These are phyloP conservation scores for Fusarium continuum DNA, from an alignment of 2,329 filamentous ascomycete genomes.

Conservation along the genomic window DNA sequence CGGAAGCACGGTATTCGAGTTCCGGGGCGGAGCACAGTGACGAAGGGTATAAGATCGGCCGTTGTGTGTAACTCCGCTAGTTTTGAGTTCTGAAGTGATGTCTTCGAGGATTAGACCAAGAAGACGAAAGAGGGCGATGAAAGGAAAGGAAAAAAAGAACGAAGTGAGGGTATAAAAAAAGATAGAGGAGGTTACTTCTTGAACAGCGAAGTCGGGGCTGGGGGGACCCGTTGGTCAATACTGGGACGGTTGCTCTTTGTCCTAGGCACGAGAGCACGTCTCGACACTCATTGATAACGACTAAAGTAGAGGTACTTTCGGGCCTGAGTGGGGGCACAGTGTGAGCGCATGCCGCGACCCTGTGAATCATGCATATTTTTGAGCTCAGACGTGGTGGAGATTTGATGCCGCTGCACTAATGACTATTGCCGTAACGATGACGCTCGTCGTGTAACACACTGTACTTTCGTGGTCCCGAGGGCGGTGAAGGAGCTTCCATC, in stretches of 20 bases:
- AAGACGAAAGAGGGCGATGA: background rate
- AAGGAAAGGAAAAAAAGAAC: conserved; percentile 6
- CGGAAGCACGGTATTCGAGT: conserved; percentile 27
- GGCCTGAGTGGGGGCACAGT: conserved; percentile 28
- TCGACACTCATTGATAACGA: conserved; percentile 32
- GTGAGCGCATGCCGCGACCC: conserved; percentile 21
- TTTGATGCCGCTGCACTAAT: background rate
- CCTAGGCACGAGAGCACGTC: conserved; percentile 41
- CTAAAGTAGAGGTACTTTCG: conserved; percentile 33
- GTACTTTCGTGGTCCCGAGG: conserved; percentile 12
- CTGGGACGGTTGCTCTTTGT: conserved; percentile 36
- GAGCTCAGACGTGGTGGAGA: background rate
- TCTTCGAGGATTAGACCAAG: conserved; percentile 11
- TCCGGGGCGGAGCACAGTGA: conserved; percentile 25
- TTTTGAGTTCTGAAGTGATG: conserved; percentile 21
- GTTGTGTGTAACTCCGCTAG: conserved; percentile 37
- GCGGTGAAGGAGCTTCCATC: conserved; percentile 13
- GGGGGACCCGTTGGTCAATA: conserved; percentile 19
- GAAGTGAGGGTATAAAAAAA: conserved; percentile 21
- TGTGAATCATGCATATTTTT: conserved; percentile 1
- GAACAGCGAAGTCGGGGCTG: conserved; percentile 41
- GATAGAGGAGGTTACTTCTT: conserved; percentile 23
- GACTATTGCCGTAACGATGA: conserved; percentile 32
- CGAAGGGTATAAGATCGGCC: conserved; percentile 18
- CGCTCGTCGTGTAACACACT: conserved; percentile 33